A percentile compares a stretch with the other conserved stretches of the same genome.
phyloP scores from a whole-genome alignment of 345 rosid species.

The Ailanthus altissimus region DNA sequence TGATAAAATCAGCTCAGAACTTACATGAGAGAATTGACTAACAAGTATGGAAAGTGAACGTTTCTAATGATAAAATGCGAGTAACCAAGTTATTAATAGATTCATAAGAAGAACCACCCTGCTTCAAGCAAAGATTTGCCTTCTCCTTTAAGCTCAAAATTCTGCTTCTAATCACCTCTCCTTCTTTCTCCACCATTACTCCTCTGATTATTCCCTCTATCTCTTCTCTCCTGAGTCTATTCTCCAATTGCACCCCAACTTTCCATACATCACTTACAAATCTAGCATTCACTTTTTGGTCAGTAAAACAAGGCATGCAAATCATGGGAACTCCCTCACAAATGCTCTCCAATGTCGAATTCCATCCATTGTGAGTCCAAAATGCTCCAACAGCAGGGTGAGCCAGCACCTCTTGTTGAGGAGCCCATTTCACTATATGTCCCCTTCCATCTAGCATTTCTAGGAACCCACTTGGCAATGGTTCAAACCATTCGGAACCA shows the following conservation, averaged over 20 bases:
- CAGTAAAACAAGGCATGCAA: slow-evolving; percentile 41
- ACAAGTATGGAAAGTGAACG: neutral
- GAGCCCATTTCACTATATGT: slow-evolving; percentile 40
- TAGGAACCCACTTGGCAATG: slow-evolving; percentile 25
- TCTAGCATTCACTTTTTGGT: slow-evolving; percentile 37
- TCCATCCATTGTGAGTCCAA: slow-evolving; percentile 43
- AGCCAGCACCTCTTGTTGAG: slow-evolving; percentile 31
- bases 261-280: slow-evolving; percentile 36
- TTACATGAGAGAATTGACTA: slow-evolving; percentile 1
- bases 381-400: slow-evolving; percentile 36
- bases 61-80: slow-evolving; percentile 25
- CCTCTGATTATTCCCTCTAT: slow-evolving; percentile 19
- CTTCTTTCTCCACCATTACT: slow-evolving; percentile 30
- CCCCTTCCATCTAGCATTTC: slow-evolving; percentile 30
- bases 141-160: slow-evolving; percentile 23
- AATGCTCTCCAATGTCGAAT: slow-evolving; percentile 35
- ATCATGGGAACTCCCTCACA: slow-evolving; percentile 40
- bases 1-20: neutral
- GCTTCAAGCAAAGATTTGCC: slow-evolving; percentile 15
- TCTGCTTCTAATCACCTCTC: slow-evolving; percentile 30
- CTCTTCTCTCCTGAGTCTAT: slow-evolving; percentile 24
- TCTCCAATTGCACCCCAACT: slow-evolving; percentile 35
- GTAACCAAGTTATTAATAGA: slow-evolving; percentile 24
- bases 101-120: slow-evolving; percentile 31
- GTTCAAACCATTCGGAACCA: slow-evolving; percentile 10